Evolutionary conservation across 306 rosid genomes (phyloP), one percentile per base, ranked within the genome.

Genomic region (Quillaja saponaria): DNA sequence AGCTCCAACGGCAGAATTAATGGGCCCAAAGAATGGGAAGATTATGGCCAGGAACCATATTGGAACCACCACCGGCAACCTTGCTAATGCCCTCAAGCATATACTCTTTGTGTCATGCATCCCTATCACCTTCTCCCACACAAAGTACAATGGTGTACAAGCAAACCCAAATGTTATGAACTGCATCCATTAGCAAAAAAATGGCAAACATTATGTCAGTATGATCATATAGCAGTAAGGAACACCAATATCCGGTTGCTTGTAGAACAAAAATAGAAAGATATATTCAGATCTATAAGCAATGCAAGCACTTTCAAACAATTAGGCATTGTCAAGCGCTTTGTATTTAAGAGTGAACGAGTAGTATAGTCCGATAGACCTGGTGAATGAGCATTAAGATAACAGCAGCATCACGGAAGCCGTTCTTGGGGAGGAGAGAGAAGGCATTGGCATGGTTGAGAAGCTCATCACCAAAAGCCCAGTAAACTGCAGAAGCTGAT

Each of bases 91-190:
- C 74, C 99, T 81, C 39, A 86, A 0, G 44, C 91, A 92, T 6
- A 92, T 65, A 82, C 99, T 92, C 58, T 16, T 92, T 19, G 99
- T 81, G 71, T 86, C 96, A 54, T 92, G 99, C 97, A 92, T 92
- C 49, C 97, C 99, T 18, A 92, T 89, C 67, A 87, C 95, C 78
- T 92, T 92, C 87, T 92, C 99, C 99, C 99, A 92, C 55, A 92
- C 99, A 50, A 92, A 92, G 82, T 92, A 92, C 74, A 92, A 38
- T n/a, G 99, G 99, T 13, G 99, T 92, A 65, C 96, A 78, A 9
- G 99, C 99, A 50, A 92, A 92, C 14, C 99, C 99, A 35, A 92
- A 92, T 55, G 99, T 92, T 19, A 92, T 92, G 56, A 92, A 92
- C 99, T 92, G 89, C 90, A 80, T 9, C 38, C 67, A 40, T 50